Conservation (phyloP, 768 basidiomycete species). For the Leccinum uliginosum region DNA sequence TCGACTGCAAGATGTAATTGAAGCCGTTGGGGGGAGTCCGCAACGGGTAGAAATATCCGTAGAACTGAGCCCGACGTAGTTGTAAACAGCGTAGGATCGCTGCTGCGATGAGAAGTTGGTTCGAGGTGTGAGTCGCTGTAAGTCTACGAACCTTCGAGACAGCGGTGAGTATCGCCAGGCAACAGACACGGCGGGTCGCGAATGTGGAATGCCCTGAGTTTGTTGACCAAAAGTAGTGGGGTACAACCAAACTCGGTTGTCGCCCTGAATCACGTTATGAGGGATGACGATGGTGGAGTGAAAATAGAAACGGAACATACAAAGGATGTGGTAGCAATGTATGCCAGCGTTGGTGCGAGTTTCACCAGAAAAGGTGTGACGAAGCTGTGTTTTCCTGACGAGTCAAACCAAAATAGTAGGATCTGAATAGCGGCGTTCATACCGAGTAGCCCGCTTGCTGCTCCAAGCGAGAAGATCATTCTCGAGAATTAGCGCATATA, state of each 20-base stretch:
- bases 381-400: constrained; percentile 34
- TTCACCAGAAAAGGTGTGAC: constrained; percentile 47
- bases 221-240: constrained; percentile 68
- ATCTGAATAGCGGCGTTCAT: constrained; percentile 23
- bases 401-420: constrained; percentile 10
- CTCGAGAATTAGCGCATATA: constrained; percentile 74
- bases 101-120: constrained; percentile 38
- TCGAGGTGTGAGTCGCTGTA: background rate
- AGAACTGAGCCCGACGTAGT: constrained; percentile 78
- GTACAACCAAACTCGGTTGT: constrained; percentile 58
- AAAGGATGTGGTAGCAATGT: constrained; percentile 60
- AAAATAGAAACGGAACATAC: constrained; percentile 37
- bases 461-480: constrained; percentile 84
- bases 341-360: constrained; percentile 75
- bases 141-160: constrained; percentile 53
- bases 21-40: constrained; percentile 79
- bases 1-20: constrained; percentile 83
- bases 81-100: constrained; percentile 78
- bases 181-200: constrained; percentile 64
- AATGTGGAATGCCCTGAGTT: constrained; percentile 67
- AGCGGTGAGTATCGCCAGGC: constrained; percentile 67
- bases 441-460: constrained; percentile 70
- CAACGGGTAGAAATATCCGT: constrained; percentile 81
- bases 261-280: constrained; percentile 39
- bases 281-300: background rate